phyloP scores from a whole-genome alignment of 169 alveolate genomes.

The Plasmodium relictum region DNA sequence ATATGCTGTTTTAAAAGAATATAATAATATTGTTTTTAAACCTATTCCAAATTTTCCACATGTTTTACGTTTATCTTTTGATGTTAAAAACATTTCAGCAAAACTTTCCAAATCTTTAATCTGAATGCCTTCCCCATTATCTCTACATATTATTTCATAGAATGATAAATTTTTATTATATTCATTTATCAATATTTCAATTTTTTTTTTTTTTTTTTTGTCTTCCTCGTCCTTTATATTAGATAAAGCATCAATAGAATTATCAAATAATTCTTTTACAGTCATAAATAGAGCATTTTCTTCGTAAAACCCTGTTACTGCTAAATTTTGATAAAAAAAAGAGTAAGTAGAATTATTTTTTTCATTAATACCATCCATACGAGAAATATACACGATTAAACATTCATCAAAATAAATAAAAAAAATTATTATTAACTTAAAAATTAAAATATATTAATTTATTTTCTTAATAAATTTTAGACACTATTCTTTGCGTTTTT shows the following conservation, averaged over 20 bases:
- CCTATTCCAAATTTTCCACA: conserved; percentile 77
- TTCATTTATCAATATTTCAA: conserved; percentile 61
- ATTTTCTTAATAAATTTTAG: neutral
- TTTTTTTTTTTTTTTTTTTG: neutral
- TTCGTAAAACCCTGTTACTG: conserved; percentile 77
- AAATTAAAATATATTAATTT: neutral
- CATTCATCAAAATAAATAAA: too few species aligned
- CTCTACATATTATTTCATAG: conserved; percentile 75
- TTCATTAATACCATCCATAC: conserved; percentile 24
- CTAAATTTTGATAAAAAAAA: conserved; percentile 66
- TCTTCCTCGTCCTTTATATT: neutral
- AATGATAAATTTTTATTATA: conserved; percentile 40
- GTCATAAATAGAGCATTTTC: conserved; percentile 78
- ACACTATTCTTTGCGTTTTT: neutral
- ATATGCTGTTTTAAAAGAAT: conserved; percentile 75
- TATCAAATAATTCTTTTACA: conserved; percentile 76
- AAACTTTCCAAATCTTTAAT: conserved; percentile 74
- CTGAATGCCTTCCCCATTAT: conserved; percentile 71
- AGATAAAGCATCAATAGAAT: conserved; percentile 66
- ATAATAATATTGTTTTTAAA: conserved; percentile 59
- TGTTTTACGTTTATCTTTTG: conserved; percentile 65
- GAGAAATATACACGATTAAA: neutral
- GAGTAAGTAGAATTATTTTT: conserved; percentile 65
- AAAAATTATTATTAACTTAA: too few species aligned
- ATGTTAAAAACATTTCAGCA: conserved; percentile 75